Evolutionary conservation across 2,329 filamentous ascomycete species (phyloP), one percentile per base, ranked within the genome.

Genomic region (Metarhizium humberi): DNA sequence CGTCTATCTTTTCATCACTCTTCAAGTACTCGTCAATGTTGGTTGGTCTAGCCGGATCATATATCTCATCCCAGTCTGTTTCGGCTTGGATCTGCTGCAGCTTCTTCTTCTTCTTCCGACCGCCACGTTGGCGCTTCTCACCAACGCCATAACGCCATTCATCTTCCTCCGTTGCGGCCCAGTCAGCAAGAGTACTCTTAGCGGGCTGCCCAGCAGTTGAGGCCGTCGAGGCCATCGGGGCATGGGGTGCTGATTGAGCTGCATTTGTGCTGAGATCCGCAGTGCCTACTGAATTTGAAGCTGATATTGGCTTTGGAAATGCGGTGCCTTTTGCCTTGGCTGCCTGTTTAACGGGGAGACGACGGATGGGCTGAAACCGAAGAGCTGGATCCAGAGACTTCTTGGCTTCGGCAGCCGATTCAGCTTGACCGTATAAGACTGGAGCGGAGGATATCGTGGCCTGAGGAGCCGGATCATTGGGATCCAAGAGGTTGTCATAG

Each of bases 51-150:
- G 86, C 77, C 1, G 90, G 89, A 64, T 96, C 92, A 68, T 96
- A 96, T 29, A 94, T 81, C 67, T 95, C 90, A 67, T 95, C 88
- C 91, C 91, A 96, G 66, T 95, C 86, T n/a, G 81, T 84, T 67
- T 83, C 79, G 52, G 78, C 73, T 34, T 78, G 70, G 50, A 77
- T 75, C 6, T 82, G 75, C 60, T 80, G 78, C 57, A 83, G 79
- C 63, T 82, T 80, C 69, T 85, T 86, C 77, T 88, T 88, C 71
- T 87, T 86, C 71, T 88, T 90, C 57, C 89, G 84, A 46, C 89
- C 88, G 55, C 89, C 89, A 51, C 89, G 84, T 66, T 88, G 83
- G 55, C 84, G 81, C 71, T 88, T 88, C 64, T 87, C 80, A 20
- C 71, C 75, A 48, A 70, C 63, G 30, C 73, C 77, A 67, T 90